Evolutionary conservation across 2,329 filamentous ascomycete genomes (phyloP).

Genomic region (Trichoderma sp.): DNA sequence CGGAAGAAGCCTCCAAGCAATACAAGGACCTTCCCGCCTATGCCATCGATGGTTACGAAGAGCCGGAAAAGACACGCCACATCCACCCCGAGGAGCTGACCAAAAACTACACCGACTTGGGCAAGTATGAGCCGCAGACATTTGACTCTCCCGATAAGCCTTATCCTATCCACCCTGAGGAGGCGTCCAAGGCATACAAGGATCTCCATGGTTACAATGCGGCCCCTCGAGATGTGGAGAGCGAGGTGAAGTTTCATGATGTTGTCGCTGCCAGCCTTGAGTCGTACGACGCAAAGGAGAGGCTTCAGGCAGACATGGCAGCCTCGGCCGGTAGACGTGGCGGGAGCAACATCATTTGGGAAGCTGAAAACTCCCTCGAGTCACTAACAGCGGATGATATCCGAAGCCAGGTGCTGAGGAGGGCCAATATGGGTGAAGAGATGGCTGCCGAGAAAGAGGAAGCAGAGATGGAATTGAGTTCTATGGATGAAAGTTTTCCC

Average conservation of each 20-base stretch:
- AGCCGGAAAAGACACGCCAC: slow-evolving; percentile 27
- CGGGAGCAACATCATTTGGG: slow-evolving; percentile 18
- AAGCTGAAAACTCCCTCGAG: slow-evolving; percentile 26
- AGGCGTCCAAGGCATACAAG: slow-evolving; percentile 39
- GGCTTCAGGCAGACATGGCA: slow-evolving; percentile 23
- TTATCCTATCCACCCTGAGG: slow-evolving; percentile 35
- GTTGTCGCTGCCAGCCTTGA: slow-evolving; percentile 36
- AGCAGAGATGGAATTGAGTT: slow-evolving; percentile 35
- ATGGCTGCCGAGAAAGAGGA: slow-evolving; percentile 29
- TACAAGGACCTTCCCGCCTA: slow-evolving; percentile 37
- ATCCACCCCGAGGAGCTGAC: slow-evolving; percentile 40
- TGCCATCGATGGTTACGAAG: slow-evolving; percentile 32
- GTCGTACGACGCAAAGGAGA: slow-evolving; percentile 38
- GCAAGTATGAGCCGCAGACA: slow-evolving; percentile 37
- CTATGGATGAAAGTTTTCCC: slow-evolving; percentile 45
- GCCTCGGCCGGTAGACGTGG: slow-evolving; percentile 23
- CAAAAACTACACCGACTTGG: slow-evolving; percentile 43
- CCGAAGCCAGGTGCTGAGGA: slow-evolving; percentile 33
- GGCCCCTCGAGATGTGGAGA: slow-evolving; percentile 38
- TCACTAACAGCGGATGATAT: slow-evolving; percentile 33
- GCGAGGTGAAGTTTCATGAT: slow-evolving; percentile 33
- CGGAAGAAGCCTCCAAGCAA: slow-evolving; percentile 37
- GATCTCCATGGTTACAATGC: slow-evolving; percentile 43
- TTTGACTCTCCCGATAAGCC: slow-evolving; percentile 31
- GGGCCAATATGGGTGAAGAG: slow-evolving; percentile 26